These are phyloP conservation scores for Globisporangium barbulae DNA, from an alignment of 352 stramenopile genomes.

Conservation along the genomic window DNA sequence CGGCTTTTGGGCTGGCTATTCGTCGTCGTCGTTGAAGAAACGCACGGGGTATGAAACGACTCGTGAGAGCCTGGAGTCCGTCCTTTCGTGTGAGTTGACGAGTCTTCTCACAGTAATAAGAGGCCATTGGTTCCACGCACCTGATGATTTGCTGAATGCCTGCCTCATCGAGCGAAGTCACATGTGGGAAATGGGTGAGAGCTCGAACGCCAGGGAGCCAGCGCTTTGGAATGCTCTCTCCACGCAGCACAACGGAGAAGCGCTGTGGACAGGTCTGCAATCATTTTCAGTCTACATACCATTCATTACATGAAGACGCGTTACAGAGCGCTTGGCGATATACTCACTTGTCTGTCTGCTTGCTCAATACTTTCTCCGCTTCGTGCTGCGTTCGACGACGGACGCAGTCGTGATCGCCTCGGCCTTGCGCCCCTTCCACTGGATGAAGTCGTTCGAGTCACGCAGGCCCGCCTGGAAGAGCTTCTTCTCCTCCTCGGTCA, in stretches of 20 bases:
- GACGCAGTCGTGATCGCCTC: constrained; percentile 56
- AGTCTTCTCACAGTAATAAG: not conserved
- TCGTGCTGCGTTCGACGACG: constrained; percentile 57
- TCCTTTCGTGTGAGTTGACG: not conserved
- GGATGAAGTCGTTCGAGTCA: constrained; percentile 71
- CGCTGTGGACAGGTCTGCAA: too few relatives aligned
- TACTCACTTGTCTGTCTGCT: not conserved
- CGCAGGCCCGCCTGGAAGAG: constrained; percentile 61
- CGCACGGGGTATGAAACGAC: not conserved
- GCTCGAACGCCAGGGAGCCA: too few relatives aligned
- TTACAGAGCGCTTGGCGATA: not conserved
- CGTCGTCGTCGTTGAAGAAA: not conserved
- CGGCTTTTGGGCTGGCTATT: not conserved
- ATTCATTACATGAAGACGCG: not conserved
- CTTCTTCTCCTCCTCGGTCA: constrained; percentile 26
- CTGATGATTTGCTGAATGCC: too few relatives aligned
- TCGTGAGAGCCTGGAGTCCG: not conserved
- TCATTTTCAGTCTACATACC: not conserved
- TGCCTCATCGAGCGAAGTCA: too few relatives aligned
- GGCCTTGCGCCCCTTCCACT: constrained; percentile 72
- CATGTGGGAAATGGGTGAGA: too few relatives aligned
- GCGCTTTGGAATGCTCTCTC: too few relatives aligned
- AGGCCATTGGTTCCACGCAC: too few relatives aligned
- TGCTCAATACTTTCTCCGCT: constrained; percentile 45
- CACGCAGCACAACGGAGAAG: too few relatives aligned